A percentile compares a stretch with the other conserved stretches of the same genome.
Conservation (phyloP, 176 grass and related monocot species). For the Raddia distichophylla region DNA sequence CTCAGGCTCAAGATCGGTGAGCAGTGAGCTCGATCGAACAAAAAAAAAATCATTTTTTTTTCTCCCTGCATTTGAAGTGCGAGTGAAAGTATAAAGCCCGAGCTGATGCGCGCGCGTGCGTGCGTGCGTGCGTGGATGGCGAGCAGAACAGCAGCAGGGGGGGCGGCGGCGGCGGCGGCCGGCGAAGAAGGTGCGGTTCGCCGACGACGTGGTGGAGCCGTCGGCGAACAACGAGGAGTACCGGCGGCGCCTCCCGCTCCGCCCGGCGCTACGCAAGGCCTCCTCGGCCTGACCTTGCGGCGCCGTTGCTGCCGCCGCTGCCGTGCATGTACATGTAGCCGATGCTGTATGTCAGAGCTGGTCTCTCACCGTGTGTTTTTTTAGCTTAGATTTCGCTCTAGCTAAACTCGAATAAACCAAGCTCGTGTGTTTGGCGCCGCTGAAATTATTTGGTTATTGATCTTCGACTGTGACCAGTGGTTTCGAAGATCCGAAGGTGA, state of each 20-base stretch:
- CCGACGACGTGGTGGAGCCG: conserved; percentile 63
- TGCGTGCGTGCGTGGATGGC: background rate
- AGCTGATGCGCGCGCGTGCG: background rate
- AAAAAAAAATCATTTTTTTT: too few relatives aligned
- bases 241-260: conserved; percentile 30
- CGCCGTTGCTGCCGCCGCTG: too few relatives aligned
- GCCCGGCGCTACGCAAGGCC: background rate
- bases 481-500: too few relatives aligned
- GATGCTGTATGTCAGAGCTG: background rate
- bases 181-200: conserved; percentile 82
- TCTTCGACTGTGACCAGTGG: too few relatives aligned
- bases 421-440: background rate
- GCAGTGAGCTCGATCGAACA: background rate
- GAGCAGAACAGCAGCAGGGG: background rate
- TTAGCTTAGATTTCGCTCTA: background rate
- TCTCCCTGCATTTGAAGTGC: background rate
- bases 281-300: background rate
- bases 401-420: background rate
- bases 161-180: background rate
- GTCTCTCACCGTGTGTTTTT: background rate
- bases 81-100: background rate
- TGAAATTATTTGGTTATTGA: too few relatives aligned
- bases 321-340: background rate
- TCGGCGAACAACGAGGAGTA: conserved; percentile 61
- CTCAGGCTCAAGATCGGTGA: conserved; percentile 33